phyloP scores from a whole-genome alignment of 139 green algal genomes.

The Picochlorum sp. region DNA sequence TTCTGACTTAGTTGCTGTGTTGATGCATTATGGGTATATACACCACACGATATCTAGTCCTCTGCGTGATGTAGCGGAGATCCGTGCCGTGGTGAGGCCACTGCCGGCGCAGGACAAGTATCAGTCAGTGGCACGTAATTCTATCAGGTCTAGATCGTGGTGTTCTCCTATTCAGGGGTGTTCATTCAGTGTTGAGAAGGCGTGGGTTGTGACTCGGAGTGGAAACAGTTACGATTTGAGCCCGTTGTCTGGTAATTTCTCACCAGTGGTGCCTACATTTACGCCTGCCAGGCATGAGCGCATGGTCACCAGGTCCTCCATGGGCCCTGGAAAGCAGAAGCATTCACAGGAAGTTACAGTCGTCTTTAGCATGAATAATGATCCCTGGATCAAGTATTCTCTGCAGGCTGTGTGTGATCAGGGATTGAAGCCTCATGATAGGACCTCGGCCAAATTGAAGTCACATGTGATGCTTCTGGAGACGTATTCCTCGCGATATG shows the following conservation, averaged over 20 bases:
- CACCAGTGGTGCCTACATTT: constrained; percentile 63
- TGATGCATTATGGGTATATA: constrained; percentile 90
- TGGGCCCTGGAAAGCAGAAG: constrained; percentile 10
- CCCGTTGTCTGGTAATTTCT: constrained; percentile 32
- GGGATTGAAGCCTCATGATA: constrained; percentile 76
- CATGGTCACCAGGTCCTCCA: constrained; percentile 59
- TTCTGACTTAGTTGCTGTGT: constrained; percentile 83
- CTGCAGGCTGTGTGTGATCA: constrained; percentile 72
- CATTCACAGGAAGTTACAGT: constrained; percentile 73
- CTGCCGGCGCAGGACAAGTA: constrained; percentile 54
- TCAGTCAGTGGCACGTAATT: constrained; percentile 50
- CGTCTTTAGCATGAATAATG: constrained; percentile 93
- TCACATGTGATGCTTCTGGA: constrained; percentile 81
- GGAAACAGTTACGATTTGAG: constrained; percentile 51
- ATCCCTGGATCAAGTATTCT: constrained; percentile 96
- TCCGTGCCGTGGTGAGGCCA: constrained; percentile 53
- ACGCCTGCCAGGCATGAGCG: constrained; percentile 49
- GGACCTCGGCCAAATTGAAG: constrained; percentile 77
- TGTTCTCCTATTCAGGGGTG: constrained; percentile 42
- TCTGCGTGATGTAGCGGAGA: constrained; percentile 38
- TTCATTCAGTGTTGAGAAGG: constrained; percentile 69
- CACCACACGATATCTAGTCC: constrained; percentile 24
- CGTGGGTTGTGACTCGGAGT: constrained; percentile 54
- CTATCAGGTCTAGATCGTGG: constrained; percentile 78
- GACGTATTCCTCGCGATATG: constrained; percentile 26